Percentiles rank a stretch among this genome's conserved stretches.
Evolutionary conservation across 176 grass and related monocot species (phyloP).

Genomic region (Musa troglodytarum): DNA sequence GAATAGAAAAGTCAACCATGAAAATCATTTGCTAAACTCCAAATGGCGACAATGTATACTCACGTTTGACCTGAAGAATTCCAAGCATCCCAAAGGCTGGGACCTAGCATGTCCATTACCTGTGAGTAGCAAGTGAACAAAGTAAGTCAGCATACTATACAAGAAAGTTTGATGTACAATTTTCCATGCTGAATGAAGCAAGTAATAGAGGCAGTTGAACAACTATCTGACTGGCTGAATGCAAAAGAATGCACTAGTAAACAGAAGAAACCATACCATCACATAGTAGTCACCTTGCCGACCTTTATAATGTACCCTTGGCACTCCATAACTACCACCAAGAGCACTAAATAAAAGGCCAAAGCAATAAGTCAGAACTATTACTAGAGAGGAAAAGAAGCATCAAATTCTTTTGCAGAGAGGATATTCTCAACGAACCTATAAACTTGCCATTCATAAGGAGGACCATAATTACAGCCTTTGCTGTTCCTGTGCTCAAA

Average conservation of each 20-base stretch:
- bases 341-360: slow-evolving; percentile 40
- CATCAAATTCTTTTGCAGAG: slow-evolving; percentile 29
- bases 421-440: slow-evolving; percentile 29
- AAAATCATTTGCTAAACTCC: slow-evolving; percentile 16
- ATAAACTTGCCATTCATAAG: slow-evolving; percentile 81
- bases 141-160: background rate
- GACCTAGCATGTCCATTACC: slow-evolving; percentile 74
- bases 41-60: slow-evolving; percentile 28
- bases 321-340: slow-evolving; percentile 62
- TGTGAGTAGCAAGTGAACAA: slow-evolving; percentile 18
- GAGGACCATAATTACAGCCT: slow-evolving; percentile 72
- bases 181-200: background rate
- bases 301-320: slow-evolving; percentile 83
- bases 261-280: slow-evolving; percentile 57
- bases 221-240: background rate
- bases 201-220: background rate
- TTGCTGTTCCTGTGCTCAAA: slow-evolving; percentile 80
- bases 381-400: background rate
- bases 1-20: slow-evolving; percentile 28
- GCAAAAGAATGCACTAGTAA: background rate
- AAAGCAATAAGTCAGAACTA: slow-evolving; percentile 3
- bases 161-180: background rate
- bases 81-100: slow-evolving; percentile 78
- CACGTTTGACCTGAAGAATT: slow-evolving; percentile 75
- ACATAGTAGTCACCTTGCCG: slow-evolving; percentile 76